Conservation (phyloP, 441 rosid species). For the Manihot esculenta region DNA sequence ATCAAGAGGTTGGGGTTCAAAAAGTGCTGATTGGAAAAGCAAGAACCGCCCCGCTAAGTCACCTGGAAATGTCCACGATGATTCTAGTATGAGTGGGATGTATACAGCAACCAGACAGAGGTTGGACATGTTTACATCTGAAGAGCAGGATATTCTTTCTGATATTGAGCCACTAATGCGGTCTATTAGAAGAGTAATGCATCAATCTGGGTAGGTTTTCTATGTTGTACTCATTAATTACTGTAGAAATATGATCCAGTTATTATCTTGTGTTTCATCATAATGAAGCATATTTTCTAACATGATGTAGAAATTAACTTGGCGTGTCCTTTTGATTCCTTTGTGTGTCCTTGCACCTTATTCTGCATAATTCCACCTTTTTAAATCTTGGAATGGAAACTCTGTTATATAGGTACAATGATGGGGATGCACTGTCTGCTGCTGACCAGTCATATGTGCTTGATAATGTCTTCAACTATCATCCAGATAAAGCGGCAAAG, state of each 20-base stretch:
- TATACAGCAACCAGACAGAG: conserved; percentile 65
- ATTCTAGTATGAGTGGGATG: conserved; percentile 33
- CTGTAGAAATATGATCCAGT: neutral
- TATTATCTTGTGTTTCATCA: neutral
- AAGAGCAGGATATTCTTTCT: conserved; percentile 72
- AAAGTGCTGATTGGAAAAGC: conserved; percentile 54
- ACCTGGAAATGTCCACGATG: conserved; percentile 35
- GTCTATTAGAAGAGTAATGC: conserved; percentile 63
- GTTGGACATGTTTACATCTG: conserved; percentile 75
- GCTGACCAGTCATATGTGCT: conserved; percentile 58
- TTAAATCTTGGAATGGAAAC: conserved; percentile 17
- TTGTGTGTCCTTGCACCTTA: neutral
- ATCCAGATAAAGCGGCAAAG: conserved; percentile 74
- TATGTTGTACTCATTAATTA: neutral
- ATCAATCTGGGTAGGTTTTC: conserved; percentile 53
- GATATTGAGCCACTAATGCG: conserved; percentile 70
- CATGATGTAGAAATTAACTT: neutral
- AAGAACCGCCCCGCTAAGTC: conserved; percentile 52
- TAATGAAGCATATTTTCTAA: neutral
- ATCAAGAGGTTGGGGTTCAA: conserved; percentile 46
- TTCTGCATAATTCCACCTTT: conserved; percentile 15
- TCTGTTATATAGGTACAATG: conserved; percentile 58
- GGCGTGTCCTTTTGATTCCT: neutral
- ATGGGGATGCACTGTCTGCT: conserved; percentile 68
- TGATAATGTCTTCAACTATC: conserved; percentile 65